Conservation (phyloP, 148 eudicot genomes). For the Heliamphora exappendiculata region DNA sequence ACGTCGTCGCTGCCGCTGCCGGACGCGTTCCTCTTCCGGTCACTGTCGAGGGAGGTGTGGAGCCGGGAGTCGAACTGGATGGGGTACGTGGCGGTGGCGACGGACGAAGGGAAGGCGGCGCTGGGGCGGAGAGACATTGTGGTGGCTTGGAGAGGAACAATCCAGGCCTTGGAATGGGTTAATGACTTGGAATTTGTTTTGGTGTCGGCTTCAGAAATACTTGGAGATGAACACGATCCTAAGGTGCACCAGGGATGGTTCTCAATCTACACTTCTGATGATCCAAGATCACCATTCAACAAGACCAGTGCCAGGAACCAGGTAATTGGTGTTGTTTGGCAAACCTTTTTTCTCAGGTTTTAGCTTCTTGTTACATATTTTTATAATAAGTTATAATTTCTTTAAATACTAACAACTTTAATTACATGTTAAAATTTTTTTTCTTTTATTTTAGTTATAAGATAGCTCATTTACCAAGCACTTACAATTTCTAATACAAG, state of each 20-base stretch:
- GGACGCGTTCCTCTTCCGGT: slow-evolving; percentile 44
- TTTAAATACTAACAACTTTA: no score
- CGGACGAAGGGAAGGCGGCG: slow-evolving; percentile 35
- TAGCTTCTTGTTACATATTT: no score
- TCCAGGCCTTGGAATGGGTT: slow-evolving; percentile 52
- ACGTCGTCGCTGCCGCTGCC: slow-evolving; percentile 51
- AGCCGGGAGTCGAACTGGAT: slow-evolving; percentile 64
- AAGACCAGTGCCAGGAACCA: background rate
- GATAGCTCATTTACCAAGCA: no score
- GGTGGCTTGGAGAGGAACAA: slow-evolving; percentile 64
- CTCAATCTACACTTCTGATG: background rate
- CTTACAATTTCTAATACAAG: no score
- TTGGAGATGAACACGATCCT: background rate
- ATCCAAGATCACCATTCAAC: slow-evolving; percentile 1
- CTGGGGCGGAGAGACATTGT: slow-evolving; percentile 62
- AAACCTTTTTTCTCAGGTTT: no score
- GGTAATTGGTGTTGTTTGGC: no score
- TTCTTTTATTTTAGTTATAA: no score
- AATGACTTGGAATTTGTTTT: slow-evolving; percentile 40
- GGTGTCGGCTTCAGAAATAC: background rate
- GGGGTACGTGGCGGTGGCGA: slow-evolving; percentile 66
- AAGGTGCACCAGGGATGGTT: background rate
- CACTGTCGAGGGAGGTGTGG: slow-evolving; percentile 64
- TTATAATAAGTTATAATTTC: no score
- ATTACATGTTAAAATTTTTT: no score